Evolutionary conservation across 208 protist species (phyloP), one percentile per base, ranked within the genome.

Genomic region (Leishmania major): DNA sequence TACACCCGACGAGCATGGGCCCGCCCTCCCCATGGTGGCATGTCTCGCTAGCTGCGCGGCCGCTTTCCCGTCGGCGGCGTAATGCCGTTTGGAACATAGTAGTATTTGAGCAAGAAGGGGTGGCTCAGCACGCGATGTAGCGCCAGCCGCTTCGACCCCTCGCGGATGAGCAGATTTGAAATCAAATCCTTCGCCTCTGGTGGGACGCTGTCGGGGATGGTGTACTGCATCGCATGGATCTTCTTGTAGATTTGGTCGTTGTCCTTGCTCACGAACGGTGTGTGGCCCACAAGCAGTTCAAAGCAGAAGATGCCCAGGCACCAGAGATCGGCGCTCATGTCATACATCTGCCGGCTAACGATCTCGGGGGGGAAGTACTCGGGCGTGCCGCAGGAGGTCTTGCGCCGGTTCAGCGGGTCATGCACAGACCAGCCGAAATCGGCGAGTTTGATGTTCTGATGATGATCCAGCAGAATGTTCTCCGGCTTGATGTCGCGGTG

Each of bases 331-430:
- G 98, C 96, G 69, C 87, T 95, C 78, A 75, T 88, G 88, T 98
- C 95, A 89, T 99, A 97, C 13, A 81, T 67, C 78, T 97, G 91
- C 47, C 94, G 90, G 66, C 98, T 92, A n/a, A 99, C 90, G 88
- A 99, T 99, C 89, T 99, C 99, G 0, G 99, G 99, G 15, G 99
- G 98, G 43, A 99, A 96, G 90, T 99, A 99, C 93, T 99, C 99
- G 3, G 99, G 96, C 7, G 99, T 99, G 22, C 99, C 98, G 81
- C 98, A 99, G 35, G 98, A 94, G 47, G 98, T 99, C 82, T 94
- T 97, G 70, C 97, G 92, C 19, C 96, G 89, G 74, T 94, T 93
- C 40, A 95, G 91, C 22, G 98, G 98, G 72, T 99, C 96, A 87
- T 99, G 99, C 59, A 99, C 99, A 10, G 96, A 99, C 99, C 99